These are phyloP conservation scores for Nicotiana sylvestris DNA, from an alignment of 257 asterid genomes.

Conservation along the genomic window DNA sequence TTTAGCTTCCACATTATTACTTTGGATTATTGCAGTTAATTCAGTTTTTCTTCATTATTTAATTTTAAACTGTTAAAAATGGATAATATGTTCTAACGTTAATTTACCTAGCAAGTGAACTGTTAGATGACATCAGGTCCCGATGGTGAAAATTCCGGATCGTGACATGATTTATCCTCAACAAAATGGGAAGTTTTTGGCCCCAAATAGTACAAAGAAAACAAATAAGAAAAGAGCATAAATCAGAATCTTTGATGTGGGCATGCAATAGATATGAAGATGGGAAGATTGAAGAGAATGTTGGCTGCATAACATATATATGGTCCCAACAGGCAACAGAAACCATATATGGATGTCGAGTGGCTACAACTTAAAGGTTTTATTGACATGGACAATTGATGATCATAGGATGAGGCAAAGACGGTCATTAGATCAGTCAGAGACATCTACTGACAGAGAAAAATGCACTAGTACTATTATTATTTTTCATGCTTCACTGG, in stretches of 20 bases:
- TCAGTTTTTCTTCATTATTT: too few relatives aligned
- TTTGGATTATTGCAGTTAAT: too few relatives aligned
- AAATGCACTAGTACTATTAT: slow-evolving; percentile 4
- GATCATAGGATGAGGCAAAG: slow-evolving; percentile 17
- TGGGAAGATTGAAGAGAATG: neutral
- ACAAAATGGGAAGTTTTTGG: too few relatives aligned
- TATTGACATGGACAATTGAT: slow-evolving; percentile 26
- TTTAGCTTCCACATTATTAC: too few relatives aligned
- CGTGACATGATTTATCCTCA: too few relatives aligned
- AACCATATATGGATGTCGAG: neutral
- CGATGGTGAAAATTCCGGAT: too few relatives aligned
- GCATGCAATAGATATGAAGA: neutral
- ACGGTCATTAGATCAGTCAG: slow-evolving; percentile 8
- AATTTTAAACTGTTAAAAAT: too few relatives aligned
- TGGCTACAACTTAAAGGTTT: slow-evolving; percentile 17
- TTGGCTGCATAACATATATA: neutral
- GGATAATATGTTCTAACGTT: too few relatives aligned
- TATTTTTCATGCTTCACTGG: slow-evolving; percentile 18
- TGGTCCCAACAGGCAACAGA: slow-evolving; percentile 2
- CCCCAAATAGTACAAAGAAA: too few relatives aligned
- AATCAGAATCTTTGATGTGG: neutral
- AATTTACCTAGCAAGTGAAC: too few relatives aligned
- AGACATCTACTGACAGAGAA: neutral
- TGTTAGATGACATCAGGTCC: too few relatives aligned
- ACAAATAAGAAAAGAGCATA: neutral